These are phyloP conservation scores for Chlorella sp. DNA, from an alignment of 139 green algal genomes.

Conservation along the genomic window DNA sequence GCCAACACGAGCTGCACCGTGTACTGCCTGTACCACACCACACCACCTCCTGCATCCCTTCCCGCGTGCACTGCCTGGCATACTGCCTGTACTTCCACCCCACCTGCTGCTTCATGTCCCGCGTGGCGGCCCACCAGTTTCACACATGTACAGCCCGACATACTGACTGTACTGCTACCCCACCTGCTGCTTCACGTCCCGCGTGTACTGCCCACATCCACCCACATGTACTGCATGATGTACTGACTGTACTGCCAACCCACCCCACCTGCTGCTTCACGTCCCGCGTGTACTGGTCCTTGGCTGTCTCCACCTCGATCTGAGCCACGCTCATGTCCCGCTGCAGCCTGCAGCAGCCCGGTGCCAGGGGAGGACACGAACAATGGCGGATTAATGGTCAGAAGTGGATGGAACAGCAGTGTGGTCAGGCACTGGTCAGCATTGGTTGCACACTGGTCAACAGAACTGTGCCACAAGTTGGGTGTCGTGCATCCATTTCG, in stretches of 20 bases:
- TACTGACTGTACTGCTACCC: not conserved
- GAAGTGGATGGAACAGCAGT: too few relatives aligned
- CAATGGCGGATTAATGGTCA: too few relatives aligned
- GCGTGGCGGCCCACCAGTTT: too few relatives aligned
- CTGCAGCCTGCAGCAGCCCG: slow-evolving; percentile 15
- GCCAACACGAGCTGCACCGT: not conserved
- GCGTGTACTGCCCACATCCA: not conserved
- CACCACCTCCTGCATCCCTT: too few relatives aligned
- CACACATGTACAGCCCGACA: too few relatives aligned
- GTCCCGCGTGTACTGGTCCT: slow-evolving; percentile 53
- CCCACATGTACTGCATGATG: not conserved
- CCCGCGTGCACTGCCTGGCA: too few relatives aligned
- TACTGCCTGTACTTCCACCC: too few relatives aligned
- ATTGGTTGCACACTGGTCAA: not conserved
- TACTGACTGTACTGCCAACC: not conserved
- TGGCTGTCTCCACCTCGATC: slow-evolving; percentile 47
- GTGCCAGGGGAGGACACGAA: not conserved
- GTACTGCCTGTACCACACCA: too few relatives aligned
- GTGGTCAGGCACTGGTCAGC: too few relatives aligned
- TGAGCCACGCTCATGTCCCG: not conserved
- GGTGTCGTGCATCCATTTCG: too few relatives aligned
- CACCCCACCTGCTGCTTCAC: slow-evolving; percentile 19
- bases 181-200: not conserved
- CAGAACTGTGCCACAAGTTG: too few relatives aligned
- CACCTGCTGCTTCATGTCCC: too few relatives aligned